These are phyloP conservation scores for Heterobasidion occidentale DNA, from an alignment of 1,284 basidiomycete genomes.

Conservation along the genomic window DNA sequence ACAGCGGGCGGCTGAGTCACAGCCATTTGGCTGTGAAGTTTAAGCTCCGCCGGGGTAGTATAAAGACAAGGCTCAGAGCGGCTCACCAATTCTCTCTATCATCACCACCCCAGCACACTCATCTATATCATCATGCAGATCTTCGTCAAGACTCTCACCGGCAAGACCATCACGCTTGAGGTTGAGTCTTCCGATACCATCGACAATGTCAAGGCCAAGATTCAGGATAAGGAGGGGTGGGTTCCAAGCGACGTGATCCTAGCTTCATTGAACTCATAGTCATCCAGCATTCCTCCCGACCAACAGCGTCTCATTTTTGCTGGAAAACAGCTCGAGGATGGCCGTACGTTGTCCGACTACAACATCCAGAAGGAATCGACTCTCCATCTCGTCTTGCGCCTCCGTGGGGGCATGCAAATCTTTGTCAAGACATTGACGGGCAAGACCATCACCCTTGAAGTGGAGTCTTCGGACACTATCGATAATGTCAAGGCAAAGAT, in stretches of 20 bases:
- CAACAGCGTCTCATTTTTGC: conserved; percentile 98
- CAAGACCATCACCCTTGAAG: conserved; percentile 97
- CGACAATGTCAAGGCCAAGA: conserved; percentile 97
- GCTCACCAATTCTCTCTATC: neutral
- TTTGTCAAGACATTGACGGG: conserved; percentile 88
- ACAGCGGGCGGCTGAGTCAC: neutral
- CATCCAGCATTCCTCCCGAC: conserved; percentile 79
- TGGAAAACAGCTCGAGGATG: conserved; percentile 84
- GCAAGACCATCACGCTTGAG: conserved; percentile 87
- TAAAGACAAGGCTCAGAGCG: neutral
- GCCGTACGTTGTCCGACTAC: conserved; percentile 77
- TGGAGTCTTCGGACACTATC: conserved; percentile 94
- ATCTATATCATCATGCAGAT: conserved; percentile 56
- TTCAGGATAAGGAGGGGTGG: conserved; percentile 93
- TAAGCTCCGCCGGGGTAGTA: neutral
- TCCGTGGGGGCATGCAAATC: conserved; percentile 87
- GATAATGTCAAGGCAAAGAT: conserved; percentile 95
- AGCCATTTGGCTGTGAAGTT: neutral
- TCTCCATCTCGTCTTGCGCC: conserved; percentile 79
- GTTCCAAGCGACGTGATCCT: conserved; percentile 12
- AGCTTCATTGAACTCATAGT: neutral
- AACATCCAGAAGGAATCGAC: conserved; percentile 78
- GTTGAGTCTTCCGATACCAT: conserved; percentile 86
- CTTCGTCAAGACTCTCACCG: conserved; percentile 81
- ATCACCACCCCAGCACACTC: neutral